phyloP scores from a whole-genome alignment of 2,329 filamentous ascomycete species.

The Colletotrichum destructivum region DNA sequence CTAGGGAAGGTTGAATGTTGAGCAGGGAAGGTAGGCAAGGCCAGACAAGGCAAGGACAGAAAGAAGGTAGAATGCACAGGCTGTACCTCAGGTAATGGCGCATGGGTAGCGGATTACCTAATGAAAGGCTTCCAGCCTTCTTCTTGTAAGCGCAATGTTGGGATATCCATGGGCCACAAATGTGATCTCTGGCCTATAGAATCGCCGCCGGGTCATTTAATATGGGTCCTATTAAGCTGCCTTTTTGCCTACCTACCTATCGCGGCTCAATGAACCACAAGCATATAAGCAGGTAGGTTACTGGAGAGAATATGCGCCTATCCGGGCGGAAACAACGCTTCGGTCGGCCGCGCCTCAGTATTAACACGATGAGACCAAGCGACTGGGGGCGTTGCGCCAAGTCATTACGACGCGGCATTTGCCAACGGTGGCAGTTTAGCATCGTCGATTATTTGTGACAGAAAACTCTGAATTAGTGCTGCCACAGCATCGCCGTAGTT shows the following conservation, averaged over 20 bases:
- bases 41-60: slow-evolving; percentile 8
- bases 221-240: background rate
- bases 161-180: too few relatives aligned
- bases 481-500: background rate
- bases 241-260: background rate
- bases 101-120: slow-evolving; percentile 14
- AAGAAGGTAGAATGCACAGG: slow-evolving; percentile 4
- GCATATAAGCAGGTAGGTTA: background rate
- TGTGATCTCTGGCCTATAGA: slow-evolving; percentile 11
- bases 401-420: background rate
- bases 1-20: slow-evolving; percentile 13
- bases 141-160: background rate
- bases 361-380: background rate
- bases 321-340: background rate
- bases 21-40: slow-evolving; percentile 15
- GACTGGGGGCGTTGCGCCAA: background rate
- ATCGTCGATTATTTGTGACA: background rate
- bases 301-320: background rate
- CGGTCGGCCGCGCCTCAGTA: background rate
- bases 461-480: slow-evolving; percentile 8
- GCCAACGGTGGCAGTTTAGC: too few relatives aligned
- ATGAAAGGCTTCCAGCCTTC: slow-evolving; percentile 2
- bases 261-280: background rate
- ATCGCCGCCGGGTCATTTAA: background rate
- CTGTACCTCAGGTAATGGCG: background rate